A percentile compares a stretch with the other conserved stretches of the same genome.
phyloP scores from a whole-genome alignment of 2,329 filamentous ascomycete genomes.

The Myriosclerotinia scirpicola region DNA sequence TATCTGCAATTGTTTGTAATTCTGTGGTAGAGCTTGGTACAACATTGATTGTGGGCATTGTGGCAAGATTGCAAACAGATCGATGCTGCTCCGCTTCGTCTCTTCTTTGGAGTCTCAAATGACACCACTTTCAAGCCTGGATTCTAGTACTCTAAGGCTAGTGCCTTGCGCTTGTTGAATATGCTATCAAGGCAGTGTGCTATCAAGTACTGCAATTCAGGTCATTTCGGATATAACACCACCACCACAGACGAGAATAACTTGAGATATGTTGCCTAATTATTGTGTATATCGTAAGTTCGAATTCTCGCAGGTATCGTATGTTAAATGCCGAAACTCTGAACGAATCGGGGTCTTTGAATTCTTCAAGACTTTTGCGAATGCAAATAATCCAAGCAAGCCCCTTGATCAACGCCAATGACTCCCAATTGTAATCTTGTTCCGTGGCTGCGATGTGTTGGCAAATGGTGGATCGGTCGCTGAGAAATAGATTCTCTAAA shows the following conservation, averaged over 20 bases:
- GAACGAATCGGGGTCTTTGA: neutral
- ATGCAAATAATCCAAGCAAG: neutral
- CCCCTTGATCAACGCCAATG: constrained; percentile 1
- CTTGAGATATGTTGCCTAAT: neutral
- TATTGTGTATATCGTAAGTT: neutral
- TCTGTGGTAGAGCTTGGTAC: constrained; percentile 31
- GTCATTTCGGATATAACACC: constrained; percentile 7
- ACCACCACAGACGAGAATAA: neutral
- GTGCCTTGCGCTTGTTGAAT: constrained; percentile 8
- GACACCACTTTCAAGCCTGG: neutral
- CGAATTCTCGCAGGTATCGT: neutral
- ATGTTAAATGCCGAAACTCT: neutral
- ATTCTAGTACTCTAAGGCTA: neutral
- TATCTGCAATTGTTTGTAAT: constrained; percentile 65
- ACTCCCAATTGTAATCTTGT: neutral
- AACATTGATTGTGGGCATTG: constrained; percentile 41
- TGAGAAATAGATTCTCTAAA: neutral
- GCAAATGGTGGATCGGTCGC: neutral
- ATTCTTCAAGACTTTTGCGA: neutral
- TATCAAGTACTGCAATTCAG: neutral
- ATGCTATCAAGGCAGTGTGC: constrained; percentile 9
- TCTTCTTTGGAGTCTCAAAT: neutral
- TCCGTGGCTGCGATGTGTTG: constrained; percentile 1
- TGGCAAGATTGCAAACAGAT: neutral
- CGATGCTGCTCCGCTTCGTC: neutral